These are phyloP conservation scores for Populus pruinosa DNA, from an alignment of 345 rosid genomes.

Conservation along the genomic window DNA sequence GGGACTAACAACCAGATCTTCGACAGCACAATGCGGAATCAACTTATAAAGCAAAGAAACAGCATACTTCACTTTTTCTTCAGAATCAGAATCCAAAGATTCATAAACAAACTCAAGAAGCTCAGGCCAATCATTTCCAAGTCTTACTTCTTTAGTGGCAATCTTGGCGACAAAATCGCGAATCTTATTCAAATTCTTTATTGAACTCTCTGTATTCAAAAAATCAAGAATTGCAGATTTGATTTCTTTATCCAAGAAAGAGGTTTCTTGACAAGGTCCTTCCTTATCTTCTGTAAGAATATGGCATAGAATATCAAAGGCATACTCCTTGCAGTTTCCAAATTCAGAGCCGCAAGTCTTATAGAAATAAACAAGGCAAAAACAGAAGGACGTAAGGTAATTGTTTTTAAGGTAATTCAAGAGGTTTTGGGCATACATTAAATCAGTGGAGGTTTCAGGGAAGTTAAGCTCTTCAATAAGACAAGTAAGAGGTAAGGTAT, in stretches of 20 bases:
- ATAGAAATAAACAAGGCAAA: not conserved
- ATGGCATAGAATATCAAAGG: not conserved
- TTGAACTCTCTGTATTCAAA: not conserved
- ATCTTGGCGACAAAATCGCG: not conserved
- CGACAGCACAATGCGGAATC: not conserved
- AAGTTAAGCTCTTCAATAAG: not conserved
- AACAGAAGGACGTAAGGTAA: not conserved
- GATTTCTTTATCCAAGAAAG: not conserved
- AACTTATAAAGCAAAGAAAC: not conserved
- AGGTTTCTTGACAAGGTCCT: not conserved
- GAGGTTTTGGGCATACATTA: not conserved
- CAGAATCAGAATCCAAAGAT: not conserved
- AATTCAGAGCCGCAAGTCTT: not conserved
- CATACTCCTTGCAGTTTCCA: not conserved
- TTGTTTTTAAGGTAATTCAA: not conserved
- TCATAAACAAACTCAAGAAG: not conserved
- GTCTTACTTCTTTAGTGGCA: not conserved
- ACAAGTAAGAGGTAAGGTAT: not conserved
- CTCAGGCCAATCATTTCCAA: not conserved
- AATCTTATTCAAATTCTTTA: not conserved
- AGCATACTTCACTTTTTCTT: not conserved
- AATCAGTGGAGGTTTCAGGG: not conserved
- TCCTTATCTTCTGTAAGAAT: not conserved
- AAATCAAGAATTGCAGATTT: not conserved
- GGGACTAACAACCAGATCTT: not conserved